Evolutionary conservation across 2,329 filamentous ascomycete species (phyloP).

Genomic region (Chalaropsis ovoidea): DNA sequence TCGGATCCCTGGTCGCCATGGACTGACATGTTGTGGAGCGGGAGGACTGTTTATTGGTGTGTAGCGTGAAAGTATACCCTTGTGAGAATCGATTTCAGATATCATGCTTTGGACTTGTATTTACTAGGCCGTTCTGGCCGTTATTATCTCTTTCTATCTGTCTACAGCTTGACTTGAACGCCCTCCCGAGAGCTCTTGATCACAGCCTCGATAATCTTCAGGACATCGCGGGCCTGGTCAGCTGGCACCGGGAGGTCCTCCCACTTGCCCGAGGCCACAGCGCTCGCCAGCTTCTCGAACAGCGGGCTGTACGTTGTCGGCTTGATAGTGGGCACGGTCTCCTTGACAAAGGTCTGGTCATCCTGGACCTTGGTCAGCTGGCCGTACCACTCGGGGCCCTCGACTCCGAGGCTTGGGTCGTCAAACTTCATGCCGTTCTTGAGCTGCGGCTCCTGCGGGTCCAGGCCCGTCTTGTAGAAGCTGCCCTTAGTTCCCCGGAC

Average conservation of each 20-base stretch:
- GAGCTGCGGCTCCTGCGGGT: constrained; percentile 67
- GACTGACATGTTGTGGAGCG: not conserved
- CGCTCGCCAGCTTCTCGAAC: constrained; percentile 47
- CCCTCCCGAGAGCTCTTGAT: constrained; percentile 42
- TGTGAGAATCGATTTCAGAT: constrained; percentile 12
- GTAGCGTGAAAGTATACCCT: constrained; percentile 23
- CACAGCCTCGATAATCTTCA: constrained; percentile 44
- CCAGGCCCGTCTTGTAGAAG: constrained; percentile 61
- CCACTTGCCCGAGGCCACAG: constrained; percentile 40
- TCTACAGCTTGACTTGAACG: constrained; percentile 34
- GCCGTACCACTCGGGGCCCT: constrained; percentile 47
- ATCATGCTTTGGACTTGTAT: not conserved
- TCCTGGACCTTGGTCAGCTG: constrained; percentile 46
- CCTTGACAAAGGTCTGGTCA: constrained; percentile 42
- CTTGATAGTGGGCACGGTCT: constrained; percentile 47
- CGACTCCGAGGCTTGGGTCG: constrained; percentile 55
- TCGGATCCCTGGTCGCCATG: not conserved
- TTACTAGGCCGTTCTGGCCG: not conserved
- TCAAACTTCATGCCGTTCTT: constrained; percentile 51
- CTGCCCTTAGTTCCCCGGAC: constrained; percentile 62
- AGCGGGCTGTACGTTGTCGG: constrained; percentile 59
- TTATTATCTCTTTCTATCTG: not conserved
- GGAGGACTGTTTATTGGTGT: not conserved
- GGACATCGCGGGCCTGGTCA: constrained; percentile 43
- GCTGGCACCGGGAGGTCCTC: constrained; percentile 45